phyloP scores from a whole-genome alignment of 345 rosid genomes.

The Conringia planisiliqua region DNA sequence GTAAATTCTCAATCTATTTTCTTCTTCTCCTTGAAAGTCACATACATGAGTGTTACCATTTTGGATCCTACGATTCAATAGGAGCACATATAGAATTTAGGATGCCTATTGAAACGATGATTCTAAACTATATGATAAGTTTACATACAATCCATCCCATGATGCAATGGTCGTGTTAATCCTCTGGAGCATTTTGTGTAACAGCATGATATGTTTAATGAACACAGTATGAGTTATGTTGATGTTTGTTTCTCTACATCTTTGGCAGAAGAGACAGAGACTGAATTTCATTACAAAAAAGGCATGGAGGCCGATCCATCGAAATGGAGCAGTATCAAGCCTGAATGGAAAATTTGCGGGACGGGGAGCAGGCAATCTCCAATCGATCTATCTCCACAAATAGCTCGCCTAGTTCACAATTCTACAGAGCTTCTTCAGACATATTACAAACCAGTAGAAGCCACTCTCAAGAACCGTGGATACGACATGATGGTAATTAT shows the following conservation, averaged over 20 bases:
- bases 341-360: constrained; percentile 26
- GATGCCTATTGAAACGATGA: neutral
- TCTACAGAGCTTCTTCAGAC: constrained; percentile 17
- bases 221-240: neutral
- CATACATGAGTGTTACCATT: neutral
- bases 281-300: constrained; percentile 23
- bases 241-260: neutral
- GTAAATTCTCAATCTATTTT: constrained; percentile 1
- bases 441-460: constrained; percentile 54
- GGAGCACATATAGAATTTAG: neutral
- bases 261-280: constrained; percentile 11
- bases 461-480: constrained; percentile 56
- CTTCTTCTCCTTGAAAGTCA: neutral
- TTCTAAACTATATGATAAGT: constrained; percentile 1
- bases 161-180: neutral
- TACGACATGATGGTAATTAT: constrained; percentile 52
- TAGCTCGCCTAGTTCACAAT: constrained; percentile 23
- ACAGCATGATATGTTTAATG: neutral
- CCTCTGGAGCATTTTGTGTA: neutral
- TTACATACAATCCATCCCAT: neutral
- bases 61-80: neutral
- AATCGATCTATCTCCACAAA: constrained; percentile 21
- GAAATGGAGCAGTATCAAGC: constrained; percentile 16
- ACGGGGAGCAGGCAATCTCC: constrained; percentile 28
- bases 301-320: constrained; percentile 22